Evolutionary conservation across 2,329 filamentous ascomycete species (phyloP).

Genomic region (Neonectria neomacrospora): DNA sequence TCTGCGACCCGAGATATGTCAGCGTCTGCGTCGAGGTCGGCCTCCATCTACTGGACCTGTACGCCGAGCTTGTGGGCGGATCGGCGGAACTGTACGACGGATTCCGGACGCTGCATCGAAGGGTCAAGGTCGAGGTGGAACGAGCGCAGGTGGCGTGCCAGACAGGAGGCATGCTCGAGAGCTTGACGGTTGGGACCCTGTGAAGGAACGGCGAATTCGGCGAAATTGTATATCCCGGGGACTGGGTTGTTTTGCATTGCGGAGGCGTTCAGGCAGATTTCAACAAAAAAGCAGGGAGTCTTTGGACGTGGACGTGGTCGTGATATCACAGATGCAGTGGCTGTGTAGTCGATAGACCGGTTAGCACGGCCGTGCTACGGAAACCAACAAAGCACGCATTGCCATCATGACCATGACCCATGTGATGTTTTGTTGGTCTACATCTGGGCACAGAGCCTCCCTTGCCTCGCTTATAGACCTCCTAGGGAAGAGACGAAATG

Average conservation of each 20-base stretch:
- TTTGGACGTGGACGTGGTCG: conserved; percentile 35
- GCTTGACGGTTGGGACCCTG: conserved; percentile 57
- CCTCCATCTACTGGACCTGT: conserved; percentile 86
- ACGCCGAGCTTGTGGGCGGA: conserved; percentile 80
- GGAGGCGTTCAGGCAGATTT: conserved; percentile 43
- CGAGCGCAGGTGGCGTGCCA: conserved; percentile 84
- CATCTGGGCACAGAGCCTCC: background rate
- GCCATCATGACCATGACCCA: background rate
- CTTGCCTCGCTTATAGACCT: background rate
- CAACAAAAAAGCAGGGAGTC: conserved; percentile 34
- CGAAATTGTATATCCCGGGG: conserved; percentile 38
- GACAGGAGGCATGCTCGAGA: conserved; percentile 89
- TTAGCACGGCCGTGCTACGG: conserved; percentile 5
- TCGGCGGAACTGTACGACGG: conserved; percentile 77
- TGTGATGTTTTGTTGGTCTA: background rate
- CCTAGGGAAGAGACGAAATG: no score
- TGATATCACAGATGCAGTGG: conserved; percentile 25
- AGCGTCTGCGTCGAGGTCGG: conserved; percentile 84
- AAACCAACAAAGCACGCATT: conserved; percentile 18
- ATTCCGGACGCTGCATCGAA: conserved; percentile 74
- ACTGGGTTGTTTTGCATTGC: conserved; percentile 44
- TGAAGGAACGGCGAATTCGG: conserved; percentile 32
- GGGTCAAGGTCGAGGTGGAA: conserved; percentile 82
- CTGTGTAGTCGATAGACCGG: conserved; percentile 2
- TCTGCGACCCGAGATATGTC: conserved; percentile 85